Percentiles rank a stretch among this genome's conserved stretches.
These are phyloP conservation scores for Cantharellus cinnabarinus DNA, from an alignment of 768 basidiomycete species.

Conservation along the genomic window DNA sequence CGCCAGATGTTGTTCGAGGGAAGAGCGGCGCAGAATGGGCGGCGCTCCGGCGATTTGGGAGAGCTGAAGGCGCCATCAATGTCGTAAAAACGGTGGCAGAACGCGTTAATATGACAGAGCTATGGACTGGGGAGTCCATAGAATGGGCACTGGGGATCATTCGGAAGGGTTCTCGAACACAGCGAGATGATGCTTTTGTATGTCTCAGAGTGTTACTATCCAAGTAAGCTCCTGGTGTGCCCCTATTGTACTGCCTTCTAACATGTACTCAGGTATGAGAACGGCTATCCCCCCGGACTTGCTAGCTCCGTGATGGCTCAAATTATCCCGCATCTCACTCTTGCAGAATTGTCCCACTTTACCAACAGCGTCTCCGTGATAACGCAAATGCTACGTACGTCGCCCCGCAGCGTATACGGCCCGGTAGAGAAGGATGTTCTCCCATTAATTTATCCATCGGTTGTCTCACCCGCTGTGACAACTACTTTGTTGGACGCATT, in stretches of 20 bases:
- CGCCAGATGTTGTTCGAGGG: slow-evolving; percentile 44
- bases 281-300: slow-evolving; percentile 33
- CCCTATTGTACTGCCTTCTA: neutral
- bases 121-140: slow-evolving; percentile 66
- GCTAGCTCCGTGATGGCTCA: slow-evolving; percentile 46
- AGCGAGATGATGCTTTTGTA: slow-evolving; percentile 62
- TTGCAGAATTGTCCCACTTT: slow-evolving; percentile 56
- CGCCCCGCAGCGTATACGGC: slow-evolving; percentile 49
- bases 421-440: slow-evolving; percentile 55
- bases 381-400: slow-evolving; percentile 44
- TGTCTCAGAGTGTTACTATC: slow-evolving; percentile 53
- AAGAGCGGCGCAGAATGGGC: slow-evolving; percentile 68
- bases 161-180: slow-evolving; percentile 55
- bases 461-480: slow-evolving; percentile 61
- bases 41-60: slow-evolving; percentile 46
- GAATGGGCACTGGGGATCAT: slow-evolving; percentile 58
- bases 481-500: slow-evolving; percentile 64
- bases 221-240: slow-evolving; percentile 13
- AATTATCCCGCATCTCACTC: slow-evolving; percentile 54
- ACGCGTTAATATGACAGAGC: slow-evolving; percentile 45
- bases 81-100: slow-evolving; percentile 68
- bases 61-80: slow-evolving; percentile 54
- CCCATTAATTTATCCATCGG: slow-evolving; percentile 41
- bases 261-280: slow-evolving; percentile 21
- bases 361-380: slow-evolving; percentile 48